phyloP scores from a whole-genome alignment of 2,329 filamentous ascomycete genomes.

The Clarireedia homoeocarpa region DNA sequence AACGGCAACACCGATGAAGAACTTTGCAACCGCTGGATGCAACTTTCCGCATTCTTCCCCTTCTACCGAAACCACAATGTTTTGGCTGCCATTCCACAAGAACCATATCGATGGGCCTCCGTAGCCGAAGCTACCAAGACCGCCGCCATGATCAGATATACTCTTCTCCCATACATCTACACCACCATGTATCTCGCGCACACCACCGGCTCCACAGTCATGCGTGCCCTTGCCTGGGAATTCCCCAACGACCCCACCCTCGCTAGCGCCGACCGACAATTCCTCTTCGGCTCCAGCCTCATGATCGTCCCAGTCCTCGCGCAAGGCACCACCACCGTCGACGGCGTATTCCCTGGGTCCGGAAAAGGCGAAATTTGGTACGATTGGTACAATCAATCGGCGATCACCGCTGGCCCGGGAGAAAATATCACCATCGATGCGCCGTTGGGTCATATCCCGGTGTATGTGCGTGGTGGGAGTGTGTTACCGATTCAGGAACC shows the following conservation, averaged over 20 bases:
- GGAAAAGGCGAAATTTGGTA: slow-evolving; percentile 59
- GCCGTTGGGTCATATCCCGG: slow-evolving; percentile 60
- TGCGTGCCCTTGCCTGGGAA: slow-evolving; percentile 68
- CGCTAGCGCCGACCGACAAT: slow-evolving; percentile 60
- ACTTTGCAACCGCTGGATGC: slow-evolving; percentile 69
- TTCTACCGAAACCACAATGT: slow-evolving; percentile 74
- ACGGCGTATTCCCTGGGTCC: slow-evolving; percentile 61
- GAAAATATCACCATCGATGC: slow-evolving; percentile 53
- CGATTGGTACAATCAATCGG: slow-evolving; percentile 67
- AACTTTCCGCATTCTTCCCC: slow-evolving; percentile 65
- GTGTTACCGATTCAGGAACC: slow-evolving; percentile 62
- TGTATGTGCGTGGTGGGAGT: slow-evolving; percentile 61
- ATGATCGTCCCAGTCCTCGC: slow-evolving; percentile 61
- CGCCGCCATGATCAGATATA: slow-evolving; percentile 65
- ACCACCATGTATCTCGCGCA: slow-evolving; percentile 63
- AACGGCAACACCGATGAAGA: slow-evolving; percentile 58
- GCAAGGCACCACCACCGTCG: slow-evolving; percentile 51
- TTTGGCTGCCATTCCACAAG: slow-evolving; percentile 53
- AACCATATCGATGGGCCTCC: slow-evolving; percentile 62
- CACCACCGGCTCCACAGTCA: slow-evolving; percentile 57
- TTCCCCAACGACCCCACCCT: slow-evolving; percentile 64
- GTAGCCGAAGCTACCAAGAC: slow-evolving; percentile 56
- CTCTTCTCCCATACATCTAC: slow-evolving; percentile 68
- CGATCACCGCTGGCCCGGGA: slow-evolving; percentile 42
- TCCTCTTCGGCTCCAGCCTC: slow-evolving; percentile 59